phyloP scores from a whole-genome alignment of 257 asterid species.

The Lantana camara region DNA sequence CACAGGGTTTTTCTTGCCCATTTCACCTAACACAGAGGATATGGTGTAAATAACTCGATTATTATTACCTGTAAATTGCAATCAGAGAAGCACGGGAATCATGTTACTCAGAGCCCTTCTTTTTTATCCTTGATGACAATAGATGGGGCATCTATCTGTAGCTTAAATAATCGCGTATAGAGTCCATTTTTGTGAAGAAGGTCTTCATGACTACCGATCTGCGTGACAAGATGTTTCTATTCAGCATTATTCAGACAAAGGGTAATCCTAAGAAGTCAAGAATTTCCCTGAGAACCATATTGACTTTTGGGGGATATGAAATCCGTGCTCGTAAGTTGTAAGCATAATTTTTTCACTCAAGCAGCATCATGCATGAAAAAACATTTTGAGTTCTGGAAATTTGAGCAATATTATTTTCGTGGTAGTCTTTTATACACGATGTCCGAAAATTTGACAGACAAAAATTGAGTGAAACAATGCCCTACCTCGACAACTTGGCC shows the following conservation, averaged over 20 bases:
- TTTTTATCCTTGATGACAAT: constrained; percentile 9
- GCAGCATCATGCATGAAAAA: too few relatives aligned
- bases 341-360: too few relatives aligned
- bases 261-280: background rate
- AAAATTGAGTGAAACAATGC: background rate
- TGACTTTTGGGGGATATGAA: background rate
- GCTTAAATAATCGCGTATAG: constrained; percentile 37
- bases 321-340: too few relatives aligned
- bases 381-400: background rate
- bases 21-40: too few relatives aligned
- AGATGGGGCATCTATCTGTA: constrained; percentile 24
- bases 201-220: constrained; percentile 41
- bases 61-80: too few relatives aligned
- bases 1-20: too few relatives aligned
- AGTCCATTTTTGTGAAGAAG: constrained; percentile 28
- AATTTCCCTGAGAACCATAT: background rate
- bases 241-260: background rate
- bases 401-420: background rate
- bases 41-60: too few relatives aligned
- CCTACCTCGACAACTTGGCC: constrained; percentile 52
- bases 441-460: background rate
- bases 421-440: background rate
- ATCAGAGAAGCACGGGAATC: background rate
- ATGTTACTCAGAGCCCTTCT: constrained; percentile 16
- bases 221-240: constrained; percentile 25